phyloP scores from a whole-genome alignment of 257 asterid genomes.

The Forsythia suspensa region DNA sequence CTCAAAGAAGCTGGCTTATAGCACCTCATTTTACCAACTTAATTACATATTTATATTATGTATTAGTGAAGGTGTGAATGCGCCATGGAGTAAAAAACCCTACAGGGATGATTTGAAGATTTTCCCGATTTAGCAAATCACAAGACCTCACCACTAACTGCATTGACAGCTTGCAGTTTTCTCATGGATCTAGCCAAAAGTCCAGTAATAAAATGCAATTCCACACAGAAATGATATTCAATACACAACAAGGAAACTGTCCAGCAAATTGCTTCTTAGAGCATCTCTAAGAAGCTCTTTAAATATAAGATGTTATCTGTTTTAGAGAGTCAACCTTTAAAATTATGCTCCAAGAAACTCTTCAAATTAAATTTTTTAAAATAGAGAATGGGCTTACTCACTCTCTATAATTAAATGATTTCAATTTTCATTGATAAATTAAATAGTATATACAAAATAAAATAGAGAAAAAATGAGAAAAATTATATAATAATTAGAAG shows the following conservation, averaged over 20 bases:
- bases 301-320: no score
- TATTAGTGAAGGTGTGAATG: not conserved
- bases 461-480: no score
- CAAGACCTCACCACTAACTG: not conserved
- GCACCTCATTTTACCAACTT: not conserved
- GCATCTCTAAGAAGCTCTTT: no score
- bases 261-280: not conserved
- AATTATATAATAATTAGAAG: no score
- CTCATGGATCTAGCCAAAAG: not conserved
- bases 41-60: not conserved
- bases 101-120: not conserved
- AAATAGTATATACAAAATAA: no score
- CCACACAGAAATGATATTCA: not conserved
- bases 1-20: not conserved
- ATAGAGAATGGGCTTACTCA: no score
- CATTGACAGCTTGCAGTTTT: not conserved
- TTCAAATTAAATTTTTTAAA: no score
- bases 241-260: no score
- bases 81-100: not conserved
- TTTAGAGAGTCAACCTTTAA: no score
- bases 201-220: not conserved
- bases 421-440: no score
- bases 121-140: not conserved
- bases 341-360: no score
- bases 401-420: no score